Conservation (phyloP, 331 rosid genomes). For the Saraca asoca region DNA sequence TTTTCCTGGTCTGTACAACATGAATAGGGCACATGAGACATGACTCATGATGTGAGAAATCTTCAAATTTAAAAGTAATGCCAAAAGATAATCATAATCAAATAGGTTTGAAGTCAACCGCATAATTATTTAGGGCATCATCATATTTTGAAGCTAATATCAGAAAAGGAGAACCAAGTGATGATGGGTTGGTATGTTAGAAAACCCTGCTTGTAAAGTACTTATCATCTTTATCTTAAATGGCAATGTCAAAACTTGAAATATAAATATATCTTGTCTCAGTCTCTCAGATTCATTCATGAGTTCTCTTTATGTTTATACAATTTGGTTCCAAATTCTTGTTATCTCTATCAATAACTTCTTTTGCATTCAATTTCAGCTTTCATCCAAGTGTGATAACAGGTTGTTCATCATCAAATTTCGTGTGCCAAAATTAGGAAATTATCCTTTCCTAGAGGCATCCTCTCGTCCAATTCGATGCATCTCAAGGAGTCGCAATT, state of each 20-base stretch:
- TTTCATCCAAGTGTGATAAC: conserved; percentile 89
- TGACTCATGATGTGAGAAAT: not conserved
- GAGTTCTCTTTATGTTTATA: conserved; percentile 4
- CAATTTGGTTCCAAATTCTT: conserved; percentile 28
- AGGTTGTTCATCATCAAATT: conserved; percentile 77
- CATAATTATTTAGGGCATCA: not conserved
- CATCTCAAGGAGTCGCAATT: conserved; percentile 73
- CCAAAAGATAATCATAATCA: not conserved
- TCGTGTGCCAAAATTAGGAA: conserved; percentile 54
- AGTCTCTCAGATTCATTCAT: not conserved
- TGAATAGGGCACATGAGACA: not conserved
- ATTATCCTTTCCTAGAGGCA: conserved; percentile 70
- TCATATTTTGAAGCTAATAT: not conserved
- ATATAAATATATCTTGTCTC: conserved; percentile 16
- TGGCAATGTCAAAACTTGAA: not conserved
- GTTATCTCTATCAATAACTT: conserved; percentile 32
- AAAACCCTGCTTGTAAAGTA: not conserved
- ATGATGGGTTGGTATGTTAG: conserved; percentile 10
- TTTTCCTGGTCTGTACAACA: conserved; percentile 4
- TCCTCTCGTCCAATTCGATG: conserved; percentile 77
- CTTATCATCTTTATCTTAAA: conserved; percentile 3
- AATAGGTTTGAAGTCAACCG: not conserved
- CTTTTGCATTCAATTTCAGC: conserved; percentile 56
- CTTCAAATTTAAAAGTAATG: not conserved
- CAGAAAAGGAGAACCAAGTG: not conserved